These are phyloP conservation scores for Scutellospora calospora DNA, from an alignment of 371 early-diverging fungal genomes.

Conservation along the genomic window DNA sequence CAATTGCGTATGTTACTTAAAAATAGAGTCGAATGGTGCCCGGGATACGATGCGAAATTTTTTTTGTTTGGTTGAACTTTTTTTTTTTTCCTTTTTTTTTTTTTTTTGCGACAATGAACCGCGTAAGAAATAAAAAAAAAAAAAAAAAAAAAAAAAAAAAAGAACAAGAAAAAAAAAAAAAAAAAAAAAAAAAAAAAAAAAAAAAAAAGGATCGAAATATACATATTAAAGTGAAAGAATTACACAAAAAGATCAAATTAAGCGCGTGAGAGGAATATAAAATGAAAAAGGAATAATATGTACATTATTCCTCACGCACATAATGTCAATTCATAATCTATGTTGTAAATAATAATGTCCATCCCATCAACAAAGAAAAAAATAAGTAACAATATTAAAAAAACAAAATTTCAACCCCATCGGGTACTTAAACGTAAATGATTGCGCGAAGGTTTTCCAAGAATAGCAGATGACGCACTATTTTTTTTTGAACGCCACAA, in stretches of 20 bases:
- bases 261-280: background rate
- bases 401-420: background rate
- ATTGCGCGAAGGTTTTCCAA: conserved; percentile 23
- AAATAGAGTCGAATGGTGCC: too few relatives aligned
- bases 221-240: background rate
- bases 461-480: conserved; percentile 15
- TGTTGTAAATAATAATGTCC: conserved; percentile 20
- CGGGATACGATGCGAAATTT: too few relatives aligned
- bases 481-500: conserved; percentile 38
- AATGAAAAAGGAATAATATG: conserved; percentile 16
- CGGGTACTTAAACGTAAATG: background rate
- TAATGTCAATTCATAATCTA: background rate
- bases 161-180: background rate
- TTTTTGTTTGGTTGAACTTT: too few relatives aligned
- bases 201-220: background rate
- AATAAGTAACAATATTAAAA: background rate
- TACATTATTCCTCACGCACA: conserved; percentile 19
- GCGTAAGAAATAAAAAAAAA: too few relatives aligned
- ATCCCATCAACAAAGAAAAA: conserved; percentile 12
- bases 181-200: too few relatives aligned
- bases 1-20: too few relatives aligned
- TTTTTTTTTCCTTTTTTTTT: too few relatives aligned
- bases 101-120: too few relatives aligned
- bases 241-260: background rate
- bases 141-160: too few relatives aligned